Percentiles rank a stretch among this genome's conserved stretches.
Conservation (phyloP, 495 filamentous ascomycete species). For the Hypoxylon subgilvum region DNA sequence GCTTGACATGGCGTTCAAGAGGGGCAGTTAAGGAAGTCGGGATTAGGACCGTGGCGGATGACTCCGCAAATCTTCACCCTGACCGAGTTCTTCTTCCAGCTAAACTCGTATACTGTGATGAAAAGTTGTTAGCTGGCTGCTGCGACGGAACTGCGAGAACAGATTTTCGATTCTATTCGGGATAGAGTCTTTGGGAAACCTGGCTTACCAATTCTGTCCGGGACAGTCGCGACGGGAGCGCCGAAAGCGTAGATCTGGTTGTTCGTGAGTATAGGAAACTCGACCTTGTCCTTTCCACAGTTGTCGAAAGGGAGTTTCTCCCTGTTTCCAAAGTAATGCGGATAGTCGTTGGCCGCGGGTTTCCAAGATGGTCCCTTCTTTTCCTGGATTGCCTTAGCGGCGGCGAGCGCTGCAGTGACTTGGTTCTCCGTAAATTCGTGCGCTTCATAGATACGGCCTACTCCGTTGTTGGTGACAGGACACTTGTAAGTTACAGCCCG, state of each 20-base stretch:
- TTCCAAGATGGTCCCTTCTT: slow-evolving; percentile 2
- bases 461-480: slow-evolving; percentile 11
- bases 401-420: background rate
- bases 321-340: slow-evolving; percentile 14
- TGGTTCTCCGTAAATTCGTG: slow-evolving; percentile 6
- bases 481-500: background rate
- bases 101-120: slow-evolving; percentile 9
- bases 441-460: background rate
- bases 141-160: too few species aligned
- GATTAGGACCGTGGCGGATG: slow-evolving; percentile 18
- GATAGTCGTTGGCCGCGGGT: slow-evolving; percentile 4
- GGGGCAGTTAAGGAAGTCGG: slow-evolving; percentile 17
- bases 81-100: slow-evolving; percentile 2
- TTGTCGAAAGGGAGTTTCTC: slow-evolving; percentile 8
- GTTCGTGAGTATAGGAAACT: slow-evolving; percentile 3
- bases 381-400: background rate
- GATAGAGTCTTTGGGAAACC: too few species aligned
- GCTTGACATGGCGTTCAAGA: background rate
- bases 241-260: slow-evolving; percentile 2
- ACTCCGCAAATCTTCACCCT: slow-evolving; percentile 5
- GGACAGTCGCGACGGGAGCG: background rate
- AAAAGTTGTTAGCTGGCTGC: background rate
- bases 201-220: background rate
- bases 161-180: too few species aligned
- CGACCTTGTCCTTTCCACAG: slow-evolving; percentile 14